Base-by-base conservation (phyloP, 2,329 filamentous ascomycete species). In the Calonectria hawksworthii region DNA sequence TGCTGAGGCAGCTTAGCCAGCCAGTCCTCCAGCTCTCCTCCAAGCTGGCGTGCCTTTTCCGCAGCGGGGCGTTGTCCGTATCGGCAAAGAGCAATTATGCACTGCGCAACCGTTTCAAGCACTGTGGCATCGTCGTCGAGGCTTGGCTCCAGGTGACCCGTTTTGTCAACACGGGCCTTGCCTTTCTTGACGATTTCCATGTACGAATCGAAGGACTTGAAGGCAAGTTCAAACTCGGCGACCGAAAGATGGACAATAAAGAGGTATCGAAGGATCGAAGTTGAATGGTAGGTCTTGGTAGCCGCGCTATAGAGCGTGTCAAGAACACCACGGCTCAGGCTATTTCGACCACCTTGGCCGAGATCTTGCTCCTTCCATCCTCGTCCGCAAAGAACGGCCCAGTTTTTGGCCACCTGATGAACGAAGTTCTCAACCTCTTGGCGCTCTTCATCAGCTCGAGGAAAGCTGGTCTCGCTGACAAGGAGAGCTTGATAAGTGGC, bases 261-360 rank as follows among this genome's bases (percentile, higher is more conserved):
- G 0, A 99, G 89, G 80, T 96, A 92, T 73, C 96, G 91, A 36
- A 99, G 87, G 75, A 99, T 94, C 13, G 95, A 88, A 1, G 96
- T 98, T 1, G 97, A 99, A 85, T 99, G 97, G 82, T 97, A 99
- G 0, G 96, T 98, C 84, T 97, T 98, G 13, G 94, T 95, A 10
- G 96, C 95, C 28, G 96, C 95, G 50, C 94, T 94, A 84, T 99
- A 99, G 9, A 99, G 89, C 34, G 96, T 94, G 84, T 97, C 96
- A 51, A 99, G 90, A 38, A 98, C 92, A 66, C 93, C 93, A 69
- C 94, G 92, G 76, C 94, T 94, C 23, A 96, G 87, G 28, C 90
- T 92, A 81, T 93, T 92, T 79, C 95, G 94, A 11, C 96, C 96
- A 8, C 94, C 95, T 80, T 93, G 92, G 4, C 95, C 96, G 34